Evolutionary conservation across 2,329 filamentous ascomycete species (phyloP).

Genomic region (Venturia oleaginea): DNA sequence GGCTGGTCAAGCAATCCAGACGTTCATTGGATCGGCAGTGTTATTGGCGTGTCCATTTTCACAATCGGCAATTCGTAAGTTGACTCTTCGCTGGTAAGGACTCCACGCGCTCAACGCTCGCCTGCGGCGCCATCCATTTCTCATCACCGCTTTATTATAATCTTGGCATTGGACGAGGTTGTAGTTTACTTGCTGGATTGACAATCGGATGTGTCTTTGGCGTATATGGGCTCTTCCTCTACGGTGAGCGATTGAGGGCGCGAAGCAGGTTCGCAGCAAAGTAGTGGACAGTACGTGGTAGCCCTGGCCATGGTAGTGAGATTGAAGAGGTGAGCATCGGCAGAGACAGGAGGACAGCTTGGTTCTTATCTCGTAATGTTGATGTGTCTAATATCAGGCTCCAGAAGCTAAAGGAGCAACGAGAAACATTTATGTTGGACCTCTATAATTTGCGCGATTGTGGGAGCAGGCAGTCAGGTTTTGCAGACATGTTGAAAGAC

Average conservation of each 20-base stretch:
- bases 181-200: constrained; percentile 45
- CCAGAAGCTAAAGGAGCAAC: not conserved
- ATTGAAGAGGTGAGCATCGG: not conserved
- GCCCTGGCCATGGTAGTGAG: not conserved
- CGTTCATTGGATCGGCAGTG: constrained; percentile 48
- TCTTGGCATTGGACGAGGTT: constrained; percentile 49
- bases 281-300: constrained; percentile 15
- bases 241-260: constrained; percentile 44
- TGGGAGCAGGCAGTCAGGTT: too few relatives aligned
- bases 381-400: not conserved
- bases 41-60: constrained; percentile 50
- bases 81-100: constrained; percentile 16
- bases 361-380: not conserved
- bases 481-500: too few relatives aligned
- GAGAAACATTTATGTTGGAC: too few relatives aligned
- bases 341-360: not conserved
- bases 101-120: constrained; percentile 37
- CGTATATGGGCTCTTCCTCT: constrained; percentile 52
- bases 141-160: constrained; percentile 50
- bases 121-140: constrained; percentile 52
- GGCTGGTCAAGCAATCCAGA: constrained; percentile 45
- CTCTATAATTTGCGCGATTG: too few relatives aligned
- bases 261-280: constrained; percentile 49
- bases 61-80: constrained; percentile 38
- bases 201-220: constrained; percentile 39